Conservation (phyloP, 73 alveolate species). For the Paramecium sonneborni region DNA sequence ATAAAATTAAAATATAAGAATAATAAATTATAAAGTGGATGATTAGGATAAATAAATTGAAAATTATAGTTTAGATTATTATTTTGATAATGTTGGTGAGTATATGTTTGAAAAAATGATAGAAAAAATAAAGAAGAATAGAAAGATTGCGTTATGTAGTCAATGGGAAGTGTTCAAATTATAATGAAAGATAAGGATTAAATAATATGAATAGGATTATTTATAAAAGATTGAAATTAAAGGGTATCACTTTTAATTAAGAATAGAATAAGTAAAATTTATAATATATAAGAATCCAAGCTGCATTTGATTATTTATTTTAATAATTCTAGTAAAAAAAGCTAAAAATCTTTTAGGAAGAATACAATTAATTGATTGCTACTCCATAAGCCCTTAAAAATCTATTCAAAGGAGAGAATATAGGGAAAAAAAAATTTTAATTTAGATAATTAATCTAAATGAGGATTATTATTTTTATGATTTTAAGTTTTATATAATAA, state of each 20-base stretch:
- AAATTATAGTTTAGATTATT: slow-evolving; percentile 24
- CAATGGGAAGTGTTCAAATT: slow-evolving; percentile 51
- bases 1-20: no score
- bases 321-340: background rate
- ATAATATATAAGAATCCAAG: background rate
- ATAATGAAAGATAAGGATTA: slow-evolving; percentile 47
- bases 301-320: slow-evolving; percentile 28
- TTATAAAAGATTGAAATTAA: background rate
- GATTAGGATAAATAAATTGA: background rate
- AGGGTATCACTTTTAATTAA: slow-evolving; percentile 53
- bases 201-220: background rate
- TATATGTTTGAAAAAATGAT: background rate
- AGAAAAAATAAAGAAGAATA: background rate
- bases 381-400: slow-evolving; percentile 12
- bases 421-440: slow-evolving; percentile 33
- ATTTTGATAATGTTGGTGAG: slow-evolving; percentile 63
- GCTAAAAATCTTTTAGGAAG: slow-evolving; percentile 22
- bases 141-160: slow-evolving; percentile 39
- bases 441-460: background rate
- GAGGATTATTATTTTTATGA: background rate
- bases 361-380: slow-evolving; percentile 6
- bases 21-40: slow-evolving; percentile 34
- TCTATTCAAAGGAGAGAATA: slow-evolving; percentile 23
- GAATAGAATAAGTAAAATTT: background rate
- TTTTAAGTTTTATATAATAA: background rate